Percentiles rank a stretch among this genome's conserved stretches.
These are phyloP conservation scores for Blastobotrys americana DNA, from an alignment of 805 yeast genomes.

Conservation along the genomic window DNA sequence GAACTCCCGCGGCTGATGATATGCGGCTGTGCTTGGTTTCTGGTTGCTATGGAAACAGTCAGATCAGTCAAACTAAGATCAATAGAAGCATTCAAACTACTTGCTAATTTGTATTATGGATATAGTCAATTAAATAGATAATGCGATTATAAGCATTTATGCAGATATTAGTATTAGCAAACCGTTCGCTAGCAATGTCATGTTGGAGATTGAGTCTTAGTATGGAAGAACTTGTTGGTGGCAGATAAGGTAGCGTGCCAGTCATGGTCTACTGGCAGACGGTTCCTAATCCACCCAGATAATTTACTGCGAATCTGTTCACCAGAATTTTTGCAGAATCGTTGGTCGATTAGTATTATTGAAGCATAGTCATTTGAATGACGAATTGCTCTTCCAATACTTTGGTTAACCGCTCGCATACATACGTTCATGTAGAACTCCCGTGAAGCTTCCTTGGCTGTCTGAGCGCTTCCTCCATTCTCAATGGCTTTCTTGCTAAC, in stretches of 20 bases:
- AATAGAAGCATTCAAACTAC: no score
- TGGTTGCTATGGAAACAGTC: no score
- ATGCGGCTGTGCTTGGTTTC: no score
- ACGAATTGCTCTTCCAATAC: conserved; percentile 86
- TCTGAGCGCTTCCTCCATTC: conserved; percentile 39
- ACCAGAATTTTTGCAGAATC: conserved; percentile 36
- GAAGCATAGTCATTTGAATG: conserved; percentile 75
- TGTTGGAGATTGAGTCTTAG: no score
- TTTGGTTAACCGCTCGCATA: conserved; percentile 86
- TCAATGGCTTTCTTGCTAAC: conserved; percentile 47
- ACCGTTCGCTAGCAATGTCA: no score
- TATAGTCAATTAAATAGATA: no score
- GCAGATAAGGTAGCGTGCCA: background rate
- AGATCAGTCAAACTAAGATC: no score
- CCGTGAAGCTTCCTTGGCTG: conserved; percentile 37
- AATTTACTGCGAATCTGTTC: conserved; percentile 48
- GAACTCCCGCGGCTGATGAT: no score
- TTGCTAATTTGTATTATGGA: no score
- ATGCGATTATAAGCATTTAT: no score
- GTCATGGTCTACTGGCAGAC: background rate
- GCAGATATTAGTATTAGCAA: no score
- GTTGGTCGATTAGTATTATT: conserved; percentile 60
- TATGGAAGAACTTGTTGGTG: background rate
- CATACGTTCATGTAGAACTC: conserved; percentile 75
- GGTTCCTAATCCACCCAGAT: conserved; percentile 62